phyloP scores from a whole-genome alignment of 2,329 filamentous ascomycete species.

The Tolypocladium ophioglossoides region DNA sequence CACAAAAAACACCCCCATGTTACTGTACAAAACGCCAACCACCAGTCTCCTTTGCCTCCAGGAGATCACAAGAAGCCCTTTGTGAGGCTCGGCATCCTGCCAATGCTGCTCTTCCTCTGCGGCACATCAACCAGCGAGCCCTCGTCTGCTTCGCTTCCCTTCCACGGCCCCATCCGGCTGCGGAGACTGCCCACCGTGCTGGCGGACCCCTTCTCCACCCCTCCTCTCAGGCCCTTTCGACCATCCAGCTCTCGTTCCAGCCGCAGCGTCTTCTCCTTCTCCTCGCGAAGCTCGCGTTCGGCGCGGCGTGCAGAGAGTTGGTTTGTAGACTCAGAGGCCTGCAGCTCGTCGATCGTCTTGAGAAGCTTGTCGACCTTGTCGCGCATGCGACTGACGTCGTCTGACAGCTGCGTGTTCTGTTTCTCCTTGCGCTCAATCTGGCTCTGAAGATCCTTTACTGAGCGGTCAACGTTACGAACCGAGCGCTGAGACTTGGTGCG shows the following conservation, averaged over 20 bases:
- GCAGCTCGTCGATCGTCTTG: slow-evolving; percentile 84
- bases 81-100: slow-evolving; percentile 55
- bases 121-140: slow-evolving; percentile 40
- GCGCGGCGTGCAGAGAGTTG: slow-evolving; percentile 76
- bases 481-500: slow-evolving; percentile 75
- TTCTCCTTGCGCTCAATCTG: slow-evolving; percentile 94
- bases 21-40: not conserved
- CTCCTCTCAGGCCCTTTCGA: slow-evolving; percentile 61
- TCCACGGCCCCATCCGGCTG: slow-evolving; percentile 22
- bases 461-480: slow-evolving; percentile 85
- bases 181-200: slow-evolving; percentile 37
- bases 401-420: slow-evolving; percentile 65
- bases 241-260: slow-evolving; percentile 84
- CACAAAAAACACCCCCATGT: not conserved
- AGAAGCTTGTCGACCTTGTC: slow-evolving; percentile 89
- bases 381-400: slow-evolving; percentile 75
- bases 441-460: slow-evolving; percentile 82
- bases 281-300: slow-evolving; percentile 82
- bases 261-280: slow-evolving; percentile 67
- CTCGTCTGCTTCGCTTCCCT: slow-evolving; percentile 29
- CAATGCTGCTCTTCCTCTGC: slow-evolving; percentile 55
- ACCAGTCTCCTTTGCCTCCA: not conserved
- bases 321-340: slow-evolving; percentile 71
- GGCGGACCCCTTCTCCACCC: slow-evolving; percentile 47
- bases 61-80: slow-evolving; percentile 59